Conservation (phyloP, 176 grass and related monocot genomes). For the Lolium multiflorum region DNA sequence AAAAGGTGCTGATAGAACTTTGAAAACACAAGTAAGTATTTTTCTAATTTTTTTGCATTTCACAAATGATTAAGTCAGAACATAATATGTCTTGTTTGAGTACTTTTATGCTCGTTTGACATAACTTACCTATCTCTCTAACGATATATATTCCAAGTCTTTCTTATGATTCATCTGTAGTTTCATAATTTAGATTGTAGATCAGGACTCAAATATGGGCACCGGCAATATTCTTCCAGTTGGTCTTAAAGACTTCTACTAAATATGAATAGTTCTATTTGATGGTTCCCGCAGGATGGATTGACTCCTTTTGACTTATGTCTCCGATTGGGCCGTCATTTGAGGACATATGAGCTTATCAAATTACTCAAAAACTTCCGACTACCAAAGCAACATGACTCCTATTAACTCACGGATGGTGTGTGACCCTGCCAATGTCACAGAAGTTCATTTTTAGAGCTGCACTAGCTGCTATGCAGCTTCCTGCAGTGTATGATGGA, state of each 20-base stretch:
- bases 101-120: background rate
- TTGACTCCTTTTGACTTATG: conserved; percentile 85
- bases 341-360: conserved; percentile 78
- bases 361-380: conserved; percentile 79
- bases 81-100: background rate
- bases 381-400: conserved; percentile 43
- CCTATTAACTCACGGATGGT: conserved; percentile 15
- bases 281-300: conserved; percentile 67
- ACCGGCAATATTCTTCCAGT: background rate
- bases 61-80: conserved; percentile 24
- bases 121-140: background rate
- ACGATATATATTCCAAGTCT: background rate
- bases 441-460: conserved; percentile 3
- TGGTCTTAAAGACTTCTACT: background rate
- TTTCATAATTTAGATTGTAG: background rate
- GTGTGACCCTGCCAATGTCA: background rate
- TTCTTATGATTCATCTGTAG: conserved; percentile 4
- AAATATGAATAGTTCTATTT: conserved; percentile 25
- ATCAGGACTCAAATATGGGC: background rate
- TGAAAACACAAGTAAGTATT: conserved; percentile 82
- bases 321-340: conserved; percentile 67
- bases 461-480: conserved; percentile 11
- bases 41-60: conserved; percentile 23
- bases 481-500: conserved; percentile 20
- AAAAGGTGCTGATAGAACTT: conserved; percentile 81